These are phyloP conservation scores for Aspergillus sclerotioniger DNA, from an alignment of 495 filamentous ascomycete genomes.

Conservation along the genomic window DNA sequence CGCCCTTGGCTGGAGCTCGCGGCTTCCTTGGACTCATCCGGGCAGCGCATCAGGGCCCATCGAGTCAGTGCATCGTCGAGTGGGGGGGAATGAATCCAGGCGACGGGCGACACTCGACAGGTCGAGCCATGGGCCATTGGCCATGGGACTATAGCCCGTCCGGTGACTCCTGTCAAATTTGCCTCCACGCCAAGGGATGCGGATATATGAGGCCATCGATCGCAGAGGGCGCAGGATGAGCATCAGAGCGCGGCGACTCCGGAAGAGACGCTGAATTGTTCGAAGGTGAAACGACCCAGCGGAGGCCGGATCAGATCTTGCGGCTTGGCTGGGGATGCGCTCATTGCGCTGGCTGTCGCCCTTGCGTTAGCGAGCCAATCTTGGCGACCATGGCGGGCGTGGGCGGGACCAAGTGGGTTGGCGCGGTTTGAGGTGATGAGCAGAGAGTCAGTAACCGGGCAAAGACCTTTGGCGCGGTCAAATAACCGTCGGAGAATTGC, in stretches of 20 bases:
- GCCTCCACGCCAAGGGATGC: conserved; percentile 1
- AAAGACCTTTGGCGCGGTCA: not conserved
- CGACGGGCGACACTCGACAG: too few relatives aligned
- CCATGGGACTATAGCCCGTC: too few relatives aligned
- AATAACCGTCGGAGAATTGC: too few relatives aligned
- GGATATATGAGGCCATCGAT: not conserved
- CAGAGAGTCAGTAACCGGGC: not conserved
- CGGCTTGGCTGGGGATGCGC: conserved; percentile 3
- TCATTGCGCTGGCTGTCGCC: not conserved
- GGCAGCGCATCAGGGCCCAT: not conserved
- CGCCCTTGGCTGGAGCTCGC: not conserved
- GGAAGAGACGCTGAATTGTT: conserved; percentile 10
- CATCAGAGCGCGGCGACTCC: not conserved
- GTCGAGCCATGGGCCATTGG: not conserved
- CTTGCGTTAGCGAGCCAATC: conserved; percentile 8
- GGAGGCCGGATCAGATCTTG: conserved; percentile 10
- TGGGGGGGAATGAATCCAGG: not conserved
- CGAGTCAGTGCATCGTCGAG: not conserved
- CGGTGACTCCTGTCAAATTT: not conserved
- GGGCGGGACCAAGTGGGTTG: not conserved
- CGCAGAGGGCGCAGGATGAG: not conserved
- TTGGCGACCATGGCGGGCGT: not conserved
- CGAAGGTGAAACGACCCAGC: conserved; percentile 18
- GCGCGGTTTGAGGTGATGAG: not conserved
- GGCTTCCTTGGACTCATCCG: not conserved